A percentile compares a stretch with the other conserved stretches of the same genome.
Evolutionary conservation across 2,329 filamentous ascomycete species (phyloP).

Genomic region (Juglanconis sp.): DNA sequence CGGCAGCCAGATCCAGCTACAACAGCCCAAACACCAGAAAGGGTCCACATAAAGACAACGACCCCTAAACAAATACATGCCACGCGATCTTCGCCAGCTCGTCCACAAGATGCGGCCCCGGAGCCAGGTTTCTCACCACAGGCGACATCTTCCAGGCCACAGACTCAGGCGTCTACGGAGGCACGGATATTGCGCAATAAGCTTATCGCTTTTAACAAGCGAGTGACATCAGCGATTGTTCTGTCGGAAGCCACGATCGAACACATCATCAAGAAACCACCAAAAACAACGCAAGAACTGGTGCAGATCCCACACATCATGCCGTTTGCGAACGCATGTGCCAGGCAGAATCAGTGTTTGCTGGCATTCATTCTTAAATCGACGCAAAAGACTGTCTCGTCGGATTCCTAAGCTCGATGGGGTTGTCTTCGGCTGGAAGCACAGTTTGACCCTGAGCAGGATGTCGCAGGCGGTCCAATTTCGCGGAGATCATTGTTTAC

Average conservation of each 20-base stretch:
- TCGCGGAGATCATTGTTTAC: too few species aligned
- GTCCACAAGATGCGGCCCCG: neutral
- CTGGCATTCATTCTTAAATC: conserved; percentile 9
- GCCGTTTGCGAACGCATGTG: conserved; percentile 11
- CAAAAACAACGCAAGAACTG: neutral
- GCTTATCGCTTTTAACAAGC: conserved; percentile 10
- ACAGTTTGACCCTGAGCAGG: neutral
- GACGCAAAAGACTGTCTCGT: neutral
- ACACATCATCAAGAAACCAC: neutral
- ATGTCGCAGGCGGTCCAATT: too few species aligned
- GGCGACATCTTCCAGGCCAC: neutral
- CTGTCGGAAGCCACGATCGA: conserved; percentile 3
- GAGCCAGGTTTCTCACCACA: neutral
- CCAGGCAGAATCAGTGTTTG: conserved; percentile 6
- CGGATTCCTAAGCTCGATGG: neutral
- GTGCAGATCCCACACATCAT: conserved; percentile 4
- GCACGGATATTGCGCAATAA: conserved; percentile 9
- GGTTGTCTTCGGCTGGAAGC: too few species aligned
- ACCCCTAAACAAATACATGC: neutral
- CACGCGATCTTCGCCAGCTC: too few species aligned
- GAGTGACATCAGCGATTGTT: neutral
- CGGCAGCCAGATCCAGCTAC: neutral
- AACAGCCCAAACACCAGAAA: neutral
- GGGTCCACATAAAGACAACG: neutral
- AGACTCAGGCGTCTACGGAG: neutral